Percentiles rank a stretch among this genome's conserved stretches.
Evolutionary conservation across 768 basidiomycete species (phyloP).

Genomic region (Rhodotorula kratochvilovae): DNA sequence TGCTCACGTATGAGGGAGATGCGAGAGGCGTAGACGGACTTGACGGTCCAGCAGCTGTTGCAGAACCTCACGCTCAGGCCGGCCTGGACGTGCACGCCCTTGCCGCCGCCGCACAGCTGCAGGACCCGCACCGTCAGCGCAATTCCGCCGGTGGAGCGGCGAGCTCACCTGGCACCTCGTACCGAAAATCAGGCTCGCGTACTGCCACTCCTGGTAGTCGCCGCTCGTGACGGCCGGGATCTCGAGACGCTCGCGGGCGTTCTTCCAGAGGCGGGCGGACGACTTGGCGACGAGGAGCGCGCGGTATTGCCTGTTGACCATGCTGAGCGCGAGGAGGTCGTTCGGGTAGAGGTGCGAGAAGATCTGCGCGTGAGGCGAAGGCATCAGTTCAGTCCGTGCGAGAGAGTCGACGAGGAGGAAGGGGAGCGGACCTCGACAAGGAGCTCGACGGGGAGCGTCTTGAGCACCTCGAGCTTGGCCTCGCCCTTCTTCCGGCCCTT

Average conservation of each 20-base stretch:
- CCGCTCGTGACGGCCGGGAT: background rate
- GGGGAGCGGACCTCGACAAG: background rate
- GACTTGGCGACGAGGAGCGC: background rate
- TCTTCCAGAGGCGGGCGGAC: constrained; percentile 11
- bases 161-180: constrained; percentile 21
- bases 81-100: background rate
- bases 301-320: constrained; percentile 8
- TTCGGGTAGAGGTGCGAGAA: constrained; percentile 42
- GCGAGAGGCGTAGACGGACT: background rate
- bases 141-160: too few relatives aligned
- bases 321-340: constrained; percentile 25
- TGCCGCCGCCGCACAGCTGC: background rate
- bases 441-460: background rate
- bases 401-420: background rate
- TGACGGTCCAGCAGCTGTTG: background rate
- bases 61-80: background rate
- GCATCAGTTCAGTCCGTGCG: background rate
- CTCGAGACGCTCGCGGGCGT: constrained; percentile 12
- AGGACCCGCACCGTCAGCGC: too few relatives aligned
- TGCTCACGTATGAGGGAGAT: background rate
- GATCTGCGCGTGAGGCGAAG: background rate
- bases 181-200: constrained; percentile 17
- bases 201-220: constrained; percentile 3
- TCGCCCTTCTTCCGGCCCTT: background rate
- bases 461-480: background rate